Evolutionary conservation across 2,329 filamentous ascomycete genomes (phyloP).

Genomic region (Diaporthe humulicola): DNA sequence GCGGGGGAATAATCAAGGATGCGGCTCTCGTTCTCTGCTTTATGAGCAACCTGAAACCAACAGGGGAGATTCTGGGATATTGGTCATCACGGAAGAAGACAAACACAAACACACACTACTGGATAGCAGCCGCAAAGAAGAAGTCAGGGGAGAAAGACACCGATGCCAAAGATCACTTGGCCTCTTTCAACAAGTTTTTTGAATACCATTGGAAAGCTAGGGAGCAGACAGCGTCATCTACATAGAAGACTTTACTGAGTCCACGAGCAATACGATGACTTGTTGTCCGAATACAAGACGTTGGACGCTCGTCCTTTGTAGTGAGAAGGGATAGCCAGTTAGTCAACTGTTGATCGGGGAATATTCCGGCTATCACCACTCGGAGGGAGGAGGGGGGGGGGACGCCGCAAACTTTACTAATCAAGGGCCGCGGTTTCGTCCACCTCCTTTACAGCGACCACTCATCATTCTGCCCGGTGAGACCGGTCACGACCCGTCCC

Average conservation of each 20-base stretch:
- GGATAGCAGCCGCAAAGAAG: background rate
- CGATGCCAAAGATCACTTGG: background rate
- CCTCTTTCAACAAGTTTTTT: background rate
- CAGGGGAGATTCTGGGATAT: background rate
- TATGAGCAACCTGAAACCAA: background rate
- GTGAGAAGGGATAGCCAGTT: too few species aligned
- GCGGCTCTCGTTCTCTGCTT: background rate
- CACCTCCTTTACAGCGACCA: too few species aligned
- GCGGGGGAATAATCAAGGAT: background rate
- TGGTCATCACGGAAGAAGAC: background rate
- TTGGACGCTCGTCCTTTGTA: too few species aligned
- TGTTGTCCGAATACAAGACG: background rate
- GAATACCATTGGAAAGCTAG: background rate
- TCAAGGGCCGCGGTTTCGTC: too few species aligned
- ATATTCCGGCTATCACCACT: too few species aligned
- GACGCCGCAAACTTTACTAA: too few species aligned
- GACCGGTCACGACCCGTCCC: too few species aligned
- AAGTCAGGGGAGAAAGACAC: background rate
- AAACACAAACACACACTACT: background rate
- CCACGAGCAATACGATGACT: background rate
- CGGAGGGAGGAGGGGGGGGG: too few species aligned
- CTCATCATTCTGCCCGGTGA: too few species aligned
- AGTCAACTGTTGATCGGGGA: too few species aligned
- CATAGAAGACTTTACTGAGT: background rate
- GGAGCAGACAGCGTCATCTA: background rate